Base-by-base conservation (phyloP, 768 basidiomycete genomes). In the Russula abietina region DNA sequence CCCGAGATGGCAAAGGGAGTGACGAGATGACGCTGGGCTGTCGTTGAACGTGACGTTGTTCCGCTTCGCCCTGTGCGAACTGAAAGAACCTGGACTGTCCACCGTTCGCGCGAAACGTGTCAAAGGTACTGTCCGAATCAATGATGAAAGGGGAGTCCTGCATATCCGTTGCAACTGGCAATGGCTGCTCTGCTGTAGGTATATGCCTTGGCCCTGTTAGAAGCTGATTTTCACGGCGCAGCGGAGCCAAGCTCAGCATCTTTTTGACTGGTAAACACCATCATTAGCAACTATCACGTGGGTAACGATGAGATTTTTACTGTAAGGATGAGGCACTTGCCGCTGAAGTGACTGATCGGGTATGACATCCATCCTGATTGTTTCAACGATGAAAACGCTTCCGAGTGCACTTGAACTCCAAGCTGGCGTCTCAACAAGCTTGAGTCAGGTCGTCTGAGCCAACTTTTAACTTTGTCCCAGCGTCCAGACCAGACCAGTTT, bases 11-110 rank as follows among this genome's bases (percentile, higher is more conserved):
- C 4, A 80, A 74, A 17, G 75, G 78, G n/a, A 80, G 78, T 49
- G 78, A 72, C 67, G 76, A 81, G 52, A 86, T 75, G 46, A 87
- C 74, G 22, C 84, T 87, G 26, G 80, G 81, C 52, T 77, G 80
- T 45, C 41, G 52, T 55, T 51, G 76, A n/a, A 14, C 24, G 9
- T 8, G 59, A 50, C 55, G n/a, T 14, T 33, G 36, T 41, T 39
- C 36, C 32, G 33, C 36, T 43, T 50, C 53, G 51, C 38, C 54
- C 2, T 43, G 62, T 38, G 49, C 45, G 30, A 16, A 28, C 9
- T 49, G 54, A 17, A 17, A 30, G 32, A 45, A 64, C 39, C 54
- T 17, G 17, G 57, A 45, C 3, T 51, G 54, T 33, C 53, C 30
- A 45, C n/a, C 4, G 33, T 64, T 22, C 17, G 54, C 53, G 30